Percentiles rank a stretch among this genome's conserved stretches.
Evolutionary conservation across 345 rosid genomes (phyloP).

Genomic region (Linum tenue): DNA sequence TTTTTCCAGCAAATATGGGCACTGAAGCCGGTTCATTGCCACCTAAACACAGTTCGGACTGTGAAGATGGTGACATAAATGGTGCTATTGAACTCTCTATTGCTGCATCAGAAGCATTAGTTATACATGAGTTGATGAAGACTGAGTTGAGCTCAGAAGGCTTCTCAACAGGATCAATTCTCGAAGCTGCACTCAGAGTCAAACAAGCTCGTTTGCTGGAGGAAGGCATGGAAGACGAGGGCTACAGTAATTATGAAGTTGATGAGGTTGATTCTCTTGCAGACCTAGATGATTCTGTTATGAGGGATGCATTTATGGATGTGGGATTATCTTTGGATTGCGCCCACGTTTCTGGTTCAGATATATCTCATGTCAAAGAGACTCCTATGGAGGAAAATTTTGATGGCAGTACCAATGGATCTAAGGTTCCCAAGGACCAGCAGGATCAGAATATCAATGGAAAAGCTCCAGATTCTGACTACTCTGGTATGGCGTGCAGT

Average conservation of each 20-base stretch:
- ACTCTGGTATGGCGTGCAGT: constrained; percentile 8
- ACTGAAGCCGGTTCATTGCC: neutral
- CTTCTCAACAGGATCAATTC: constrained; percentile 31
- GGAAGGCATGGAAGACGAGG: constrained; percentile 20
- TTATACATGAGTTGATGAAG: constrained; percentile 41
- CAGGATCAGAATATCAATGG: constrained; percentile 10
- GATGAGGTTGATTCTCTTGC: constrained; percentile 30
- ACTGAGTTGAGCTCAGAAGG: constrained; percentile 24
- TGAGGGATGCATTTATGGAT: constrained; percentile 46
- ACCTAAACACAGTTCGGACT: neutral
- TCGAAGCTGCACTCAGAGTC: constrained; percentile 48
- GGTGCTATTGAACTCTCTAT: constrained; percentile 48
- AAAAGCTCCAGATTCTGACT: constrained; percentile 12
- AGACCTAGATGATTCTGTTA: constrained; percentile 36
- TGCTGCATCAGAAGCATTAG: constrained; percentile 65
- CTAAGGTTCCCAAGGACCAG: constrained; percentile 7
- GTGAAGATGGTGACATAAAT: constrained; percentile 25
- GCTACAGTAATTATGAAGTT: constrained; percentile 16
- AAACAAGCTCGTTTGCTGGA: constrained; percentile 42
- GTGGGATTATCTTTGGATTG: constrained; percentile 32
- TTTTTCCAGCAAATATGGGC: neutral
- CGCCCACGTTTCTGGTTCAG: constrained; percentile 13
- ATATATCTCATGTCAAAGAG: constrained; percentile 40
- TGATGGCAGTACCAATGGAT: constrained; percentile 12
- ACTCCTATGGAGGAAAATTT: constrained; percentile 29